Evolutionary conservation across 164 flowering plant species (phyloP).

Genomic region (Vitis rupestris): DNA sequence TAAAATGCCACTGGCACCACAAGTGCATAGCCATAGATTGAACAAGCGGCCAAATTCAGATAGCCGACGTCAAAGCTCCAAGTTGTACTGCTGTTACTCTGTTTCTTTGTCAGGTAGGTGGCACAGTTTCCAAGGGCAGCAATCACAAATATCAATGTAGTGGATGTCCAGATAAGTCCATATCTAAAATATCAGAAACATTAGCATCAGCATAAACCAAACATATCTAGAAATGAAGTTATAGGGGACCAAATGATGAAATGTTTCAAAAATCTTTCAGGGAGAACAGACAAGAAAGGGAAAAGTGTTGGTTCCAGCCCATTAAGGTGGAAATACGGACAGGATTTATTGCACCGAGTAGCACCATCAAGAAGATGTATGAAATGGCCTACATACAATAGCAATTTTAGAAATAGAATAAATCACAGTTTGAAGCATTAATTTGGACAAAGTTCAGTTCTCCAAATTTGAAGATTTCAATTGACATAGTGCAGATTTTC

Average conservation of each 20-base stretch:
- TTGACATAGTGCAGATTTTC: too few relatives aligned
- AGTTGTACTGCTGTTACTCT: slow-evolving; percentile 33
- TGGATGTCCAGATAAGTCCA: slow-evolving; percentile 90
- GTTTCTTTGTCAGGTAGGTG: slow-evolving; percentile 73
- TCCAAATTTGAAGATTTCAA: too few relatives aligned
- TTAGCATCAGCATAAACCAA: slow-evolving; percentile 12
- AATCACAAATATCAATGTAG: slow-evolving; percentile 81
- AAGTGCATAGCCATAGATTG: slow-evolving; percentile 70
- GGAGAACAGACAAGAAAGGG: too few relatives aligned
- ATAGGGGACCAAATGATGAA: background rate
- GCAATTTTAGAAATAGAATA: too few relatives aligned
- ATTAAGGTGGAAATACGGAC: too few relatives aligned
- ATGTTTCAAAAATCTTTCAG: too few relatives aligned
- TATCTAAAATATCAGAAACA: slow-evolving; percentile 46
- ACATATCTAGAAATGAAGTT: background rate
- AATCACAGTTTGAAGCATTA: too few relatives aligned
- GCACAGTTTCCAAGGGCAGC: slow-evolving; percentile 94
- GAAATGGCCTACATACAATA: too few relatives aligned
- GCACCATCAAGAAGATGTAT: too few relatives aligned
- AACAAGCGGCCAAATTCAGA: slow-evolving; percentile 64
- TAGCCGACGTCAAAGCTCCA: slow-evolving; percentile 92
- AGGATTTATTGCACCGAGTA: too few relatives aligned
- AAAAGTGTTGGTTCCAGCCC: too few relatives aligned
- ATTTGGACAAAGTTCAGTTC: too few relatives aligned
- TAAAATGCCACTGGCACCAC: slow-evolving; percentile 85